Base-by-base conservation (phyloP, 108 stramenopile genomes). In the Fragilaria crotonensis region DNA sequence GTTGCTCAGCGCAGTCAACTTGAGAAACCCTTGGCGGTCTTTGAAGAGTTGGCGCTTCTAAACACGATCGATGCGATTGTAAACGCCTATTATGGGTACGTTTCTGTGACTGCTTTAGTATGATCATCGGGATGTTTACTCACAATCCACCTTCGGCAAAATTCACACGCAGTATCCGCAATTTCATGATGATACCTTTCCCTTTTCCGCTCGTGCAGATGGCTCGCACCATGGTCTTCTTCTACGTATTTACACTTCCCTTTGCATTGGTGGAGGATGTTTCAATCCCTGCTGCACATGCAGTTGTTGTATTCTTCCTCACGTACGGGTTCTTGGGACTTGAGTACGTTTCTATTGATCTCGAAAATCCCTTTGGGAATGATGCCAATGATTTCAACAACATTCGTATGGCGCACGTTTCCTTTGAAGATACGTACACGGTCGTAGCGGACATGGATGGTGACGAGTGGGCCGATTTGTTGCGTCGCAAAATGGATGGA, bases 351-450 rank as follows among this genome's bases (percentile, higher is more conserved):
- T 58, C 71, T 23, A 67, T 74, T 32, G 75, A 79, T 52, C 56
- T 87, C 50, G 75, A 76, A 33, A 72, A 87, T 81, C 81, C 79
- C 19, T 87, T 87, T 62, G 85, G 81, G 23, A 30, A 73, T 44
- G 79, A 70, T 54, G 59, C 29, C 11, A 69, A 60, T 33, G 72
- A 76, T 54, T 74, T 76, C 49, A 70, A 74, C 22, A 17, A 33
- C n/a, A 17, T 3, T 3, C 26, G 59, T n/a, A 22, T 47, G 17
- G 48, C 48, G 23, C 18, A 47, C n/a, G 59, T 60, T 19, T 63
- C 33, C 11, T 68, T 61, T 58, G 74, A 75, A 3, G 74, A 75
- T 56, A 50, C 52, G 18, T 46, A 45, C 21, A 18, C 45, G 18
- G 49, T 49, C 51, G 53, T 75, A 14, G 30, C 54, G 52, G 68